Conservation (phyloP, 345 rosid genomes). For the Trapa bicornis region DNA sequence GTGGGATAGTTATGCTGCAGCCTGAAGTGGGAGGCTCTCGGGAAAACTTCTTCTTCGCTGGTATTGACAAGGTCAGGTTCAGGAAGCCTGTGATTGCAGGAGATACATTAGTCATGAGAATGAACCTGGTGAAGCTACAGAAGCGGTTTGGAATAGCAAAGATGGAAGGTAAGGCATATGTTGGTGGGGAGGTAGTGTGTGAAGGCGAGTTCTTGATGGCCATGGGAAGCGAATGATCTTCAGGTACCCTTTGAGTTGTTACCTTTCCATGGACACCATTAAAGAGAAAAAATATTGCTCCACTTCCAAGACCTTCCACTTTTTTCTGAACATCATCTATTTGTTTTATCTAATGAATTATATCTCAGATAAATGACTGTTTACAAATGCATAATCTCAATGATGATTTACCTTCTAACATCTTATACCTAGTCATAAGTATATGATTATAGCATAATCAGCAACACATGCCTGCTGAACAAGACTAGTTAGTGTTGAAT, state of each 20-base stretch:
- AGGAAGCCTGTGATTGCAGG: constrained; percentile 93
- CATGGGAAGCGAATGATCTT: constrained; percentile 25
- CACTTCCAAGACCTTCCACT: too few species aligned
- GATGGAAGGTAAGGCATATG: constrained; percentile 99
- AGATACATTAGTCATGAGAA: constrained; percentile 88
- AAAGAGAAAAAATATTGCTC: neutral
- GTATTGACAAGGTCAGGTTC: constrained; percentile 87
- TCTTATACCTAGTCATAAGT: neutral
- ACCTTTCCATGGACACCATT: neutral
- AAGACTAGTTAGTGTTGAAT: neutral
- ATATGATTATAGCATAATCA: too few species aligned
- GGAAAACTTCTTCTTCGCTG: constrained; percentile 85
- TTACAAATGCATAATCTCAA: neutral
- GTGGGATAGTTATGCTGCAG: constrained; percentile 84
- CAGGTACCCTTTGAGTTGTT: neutral
- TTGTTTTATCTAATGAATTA: neutral
- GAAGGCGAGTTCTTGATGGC: constrained; percentile 96
- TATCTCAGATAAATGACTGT: neutral
- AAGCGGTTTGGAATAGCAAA: constrained; percentile 88
- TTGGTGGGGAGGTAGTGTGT: constrained; percentile 65
- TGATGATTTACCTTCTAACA: neutral
- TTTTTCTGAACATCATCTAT: neutral
- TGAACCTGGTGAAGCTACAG: constrained; percentile 77
- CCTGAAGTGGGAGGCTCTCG: constrained; percentile 83
- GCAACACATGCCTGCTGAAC: too few species aligned